These are phyloP conservation scores for Eimeria nieschulzi DNA, from an alignment of 169 alveolate genomes.

Conservation along the genomic window DNA sequence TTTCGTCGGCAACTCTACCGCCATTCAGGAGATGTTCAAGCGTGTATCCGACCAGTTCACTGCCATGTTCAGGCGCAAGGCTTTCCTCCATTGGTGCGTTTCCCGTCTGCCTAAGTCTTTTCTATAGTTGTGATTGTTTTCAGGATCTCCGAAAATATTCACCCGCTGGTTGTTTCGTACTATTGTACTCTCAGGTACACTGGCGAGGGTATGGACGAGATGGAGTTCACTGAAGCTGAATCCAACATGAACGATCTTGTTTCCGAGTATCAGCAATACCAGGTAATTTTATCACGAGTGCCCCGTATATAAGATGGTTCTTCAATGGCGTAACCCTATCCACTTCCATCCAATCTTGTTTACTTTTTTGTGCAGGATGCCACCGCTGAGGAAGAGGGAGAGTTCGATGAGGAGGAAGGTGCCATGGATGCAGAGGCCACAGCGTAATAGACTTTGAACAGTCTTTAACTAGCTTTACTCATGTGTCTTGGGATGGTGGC, in stretches of 20 bases:
- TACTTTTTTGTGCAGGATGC: conserved; percentile 84
- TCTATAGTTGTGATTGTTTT: background rate
- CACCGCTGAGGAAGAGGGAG: conserved; percentile 83
- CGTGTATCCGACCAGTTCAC: conserved; percentile 98
- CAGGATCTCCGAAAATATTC: background rate
- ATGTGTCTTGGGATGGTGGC: conserved; percentile 46
- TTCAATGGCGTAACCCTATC: background rate
- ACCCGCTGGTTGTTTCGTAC: background rate
- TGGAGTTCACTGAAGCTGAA: conserved; percentile 99
- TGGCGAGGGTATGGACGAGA: conserved; percentile 96
- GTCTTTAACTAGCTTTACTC: conserved; percentile 14
- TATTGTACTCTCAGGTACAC: conserved; percentile 74
- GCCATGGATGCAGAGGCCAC: conserved; percentile 78
- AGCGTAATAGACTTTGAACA: conserved; percentile 2
- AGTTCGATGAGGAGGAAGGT: conserved; percentile 82
- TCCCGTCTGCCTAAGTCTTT: background rate
- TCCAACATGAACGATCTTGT: conserved; percentile 98
- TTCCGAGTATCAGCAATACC: conserved; percentile 98
- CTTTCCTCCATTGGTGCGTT: conserved; percentile 97
- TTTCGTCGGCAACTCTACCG: conserved; percentile 98
- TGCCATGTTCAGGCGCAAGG: conserved; percentile 98
- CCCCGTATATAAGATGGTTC: background rate
- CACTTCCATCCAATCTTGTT: background rate
- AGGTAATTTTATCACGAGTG: conserved; percentile 71
- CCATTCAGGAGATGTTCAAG: conserved; percentile 97